Evolutionary conservation across 164 flowering plant species (phyloP).

Genomic region (Tetrastigma voinierianum): DNA sequence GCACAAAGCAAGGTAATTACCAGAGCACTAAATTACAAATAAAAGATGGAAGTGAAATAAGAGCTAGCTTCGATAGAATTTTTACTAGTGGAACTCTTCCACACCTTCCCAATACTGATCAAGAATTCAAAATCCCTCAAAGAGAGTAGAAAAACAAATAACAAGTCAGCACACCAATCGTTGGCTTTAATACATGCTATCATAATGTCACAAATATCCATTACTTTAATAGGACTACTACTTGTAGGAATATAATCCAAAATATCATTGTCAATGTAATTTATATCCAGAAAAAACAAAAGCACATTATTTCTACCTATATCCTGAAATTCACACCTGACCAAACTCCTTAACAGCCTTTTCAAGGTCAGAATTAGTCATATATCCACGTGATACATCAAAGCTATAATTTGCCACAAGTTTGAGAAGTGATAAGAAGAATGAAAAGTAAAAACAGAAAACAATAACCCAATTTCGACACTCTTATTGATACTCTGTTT

Average conservation of each 20-base stretch:
- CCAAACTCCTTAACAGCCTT: slow-evolving; percentile 59
- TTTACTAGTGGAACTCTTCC: slow-evolving; percentile 76
- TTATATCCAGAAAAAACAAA: not conserved
- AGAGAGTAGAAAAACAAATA: slow-evolving; percentile 45
- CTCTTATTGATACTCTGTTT: slow-evolving; percentile 24
- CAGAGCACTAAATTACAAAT: not conserved
- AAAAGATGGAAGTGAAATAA: not conserved
- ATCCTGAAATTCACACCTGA: slow-evolving; percentile 75
- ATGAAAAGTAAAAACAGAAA: not conserved
- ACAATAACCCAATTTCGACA: not conserved
- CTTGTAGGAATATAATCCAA: too few species aligned
- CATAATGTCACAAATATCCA: too few species aligned
- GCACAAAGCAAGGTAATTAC: not conserved
- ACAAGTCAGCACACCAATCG: slow-evolving; percentile 30
- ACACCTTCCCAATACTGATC: slow-evolving; percentile 87
- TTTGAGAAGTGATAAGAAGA: not conserved
- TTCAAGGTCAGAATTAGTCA: slow-evolving; percentile 79
- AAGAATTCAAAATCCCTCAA: slow-evolving; percentile 52
- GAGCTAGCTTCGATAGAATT: not conserved
- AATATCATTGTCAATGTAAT: too few species aligned
- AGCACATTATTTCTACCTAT: slow-evolving; percentile 53
- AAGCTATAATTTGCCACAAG: slow-evolving; percentile 26
- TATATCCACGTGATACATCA: slow-evolving; percentile 61
- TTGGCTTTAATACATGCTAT: not conserved
- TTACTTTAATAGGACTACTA: too few species aligned